Base-by-base conservation (phyloP, 2,329 filamentous ascomycete genomes). In the Hymenoscyphus linearis region DNA sequence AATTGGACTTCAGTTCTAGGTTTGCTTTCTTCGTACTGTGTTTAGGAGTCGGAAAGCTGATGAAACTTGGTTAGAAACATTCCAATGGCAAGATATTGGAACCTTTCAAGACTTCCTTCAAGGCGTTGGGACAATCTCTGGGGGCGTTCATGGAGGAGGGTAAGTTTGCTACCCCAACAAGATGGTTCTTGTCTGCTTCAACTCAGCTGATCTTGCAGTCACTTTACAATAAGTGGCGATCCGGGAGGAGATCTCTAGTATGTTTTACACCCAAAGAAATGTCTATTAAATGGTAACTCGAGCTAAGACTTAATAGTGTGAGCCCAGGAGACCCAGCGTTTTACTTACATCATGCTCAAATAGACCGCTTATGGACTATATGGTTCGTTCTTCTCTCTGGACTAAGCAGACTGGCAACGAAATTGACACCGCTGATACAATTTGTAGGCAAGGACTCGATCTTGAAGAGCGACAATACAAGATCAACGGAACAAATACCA, bases 271-370 rank as follows among this genome's bases (percentile, higher is more conserved):
- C 1, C 7, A 22, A 22, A 18, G 2, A 18, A 44, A 2, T 10
- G 2, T n/a, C 6, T 16, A n/a, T n/a, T 40, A 16, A 44, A 3
- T 18, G 40, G 40, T 7, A 22, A 12, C 40, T 18, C 10, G n/a
- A 6, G n/a, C 40, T 44, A 3, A 44, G 3, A 22, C 2, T 44
- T 22, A 31, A 37, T 25, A 55, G 53, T 62, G 74, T 76, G 54
- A 76, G 75, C 25, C 74, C 78, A 0, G 71, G 75, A 1, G 78
- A 80, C 59, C 78, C 78, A 2, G 76, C 69, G 1, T 80, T 80
- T 67, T 79, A 75, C 60, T 66, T 78, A 14, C 77, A 80, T 61
- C 78, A 80, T 58, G 76, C 72, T 0, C 73, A 77, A 66, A 74
- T 80, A 52, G 78, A 80, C 62, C 40, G 57, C 13, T 26, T 58